Evolutionary conservation across 345 rosid species (phyloP).

Genomic region (Fremontodendron californicum): DNA sequence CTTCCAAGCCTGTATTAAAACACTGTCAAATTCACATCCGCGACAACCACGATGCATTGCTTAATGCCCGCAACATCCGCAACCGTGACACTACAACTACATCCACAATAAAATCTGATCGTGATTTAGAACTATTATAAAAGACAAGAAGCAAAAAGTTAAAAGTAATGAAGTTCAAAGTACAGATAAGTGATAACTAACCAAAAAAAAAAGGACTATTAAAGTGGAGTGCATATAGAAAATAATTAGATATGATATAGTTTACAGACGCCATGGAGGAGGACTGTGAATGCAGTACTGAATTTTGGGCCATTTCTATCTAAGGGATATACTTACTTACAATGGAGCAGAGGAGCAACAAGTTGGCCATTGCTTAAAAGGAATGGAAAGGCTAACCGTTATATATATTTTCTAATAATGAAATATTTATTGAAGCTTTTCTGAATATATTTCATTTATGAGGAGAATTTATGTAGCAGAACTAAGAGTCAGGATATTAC

Average conservation of each 20-base stretch:
- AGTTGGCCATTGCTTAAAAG: background rate
- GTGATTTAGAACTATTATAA: no score
- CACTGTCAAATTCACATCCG: no score
- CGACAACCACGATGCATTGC: no score
- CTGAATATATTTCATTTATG: background rate
- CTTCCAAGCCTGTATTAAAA: conserved; percentile 45
- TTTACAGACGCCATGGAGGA: conserved; percentile 64
- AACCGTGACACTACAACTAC: no score
- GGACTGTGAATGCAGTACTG: conserved; percentile 68
- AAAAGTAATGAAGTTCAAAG: background rate
- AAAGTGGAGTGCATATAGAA: background rate
- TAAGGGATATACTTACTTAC: background rate
- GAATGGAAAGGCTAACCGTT: background rate
- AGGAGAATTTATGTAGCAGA: background rate
- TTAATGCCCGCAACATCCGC: no score
- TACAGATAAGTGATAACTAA: background rate
- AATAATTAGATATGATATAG: background rate
- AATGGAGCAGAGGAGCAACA: background rate
- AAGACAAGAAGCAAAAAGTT: background rate
- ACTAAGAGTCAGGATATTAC: background rate
- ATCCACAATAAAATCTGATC: no score
- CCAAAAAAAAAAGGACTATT: background rate
- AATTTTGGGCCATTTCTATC: conserved; percentile 20
- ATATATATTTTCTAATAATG: background rate
- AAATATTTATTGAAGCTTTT: background rate